Percentiles rank a stretch among this genome's conserved stretches.
Conservation (phyloP, 2,329 filamentous ascomycete genomes). For the Cytospora schulzeri region DNA sequence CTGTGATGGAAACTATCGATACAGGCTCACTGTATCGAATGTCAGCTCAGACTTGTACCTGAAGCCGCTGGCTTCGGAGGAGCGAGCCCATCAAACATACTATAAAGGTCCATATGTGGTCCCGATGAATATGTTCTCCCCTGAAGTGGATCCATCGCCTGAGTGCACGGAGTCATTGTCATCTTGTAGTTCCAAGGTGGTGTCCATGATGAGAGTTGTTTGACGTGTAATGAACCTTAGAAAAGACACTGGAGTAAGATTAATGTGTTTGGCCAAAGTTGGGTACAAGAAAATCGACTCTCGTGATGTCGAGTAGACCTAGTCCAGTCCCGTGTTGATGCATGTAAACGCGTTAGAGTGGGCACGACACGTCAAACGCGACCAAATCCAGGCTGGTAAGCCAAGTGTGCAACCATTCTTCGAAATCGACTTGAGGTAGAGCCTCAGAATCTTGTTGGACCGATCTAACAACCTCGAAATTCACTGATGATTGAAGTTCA, state of each 20-base stretch:
- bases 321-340: too few species aligned
- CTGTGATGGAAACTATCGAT: conserved; percentile 27
- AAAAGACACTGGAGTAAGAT: neutral
- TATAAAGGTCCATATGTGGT: neutral
- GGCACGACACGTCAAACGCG: neutral
- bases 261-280: neutral
- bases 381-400: neutral
- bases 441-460: too few species aligned
- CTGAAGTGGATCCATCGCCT: neutral
- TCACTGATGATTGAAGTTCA: too few species aligned
- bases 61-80: neutral
- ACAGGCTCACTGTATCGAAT: conserved; percentile 17
- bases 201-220: neutral
- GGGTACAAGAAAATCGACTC: neutral
- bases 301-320: neutral
- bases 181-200: neutral
- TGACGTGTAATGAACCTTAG: neutral
- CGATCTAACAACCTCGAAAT: too few species aligned
- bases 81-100: neutral
- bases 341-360: neutral
- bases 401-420: neutral
- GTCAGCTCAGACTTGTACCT: neutral
- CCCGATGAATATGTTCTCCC: neutral
- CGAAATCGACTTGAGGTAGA: neutral
- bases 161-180: neutral